Evolutionary conservation across 108 stramenopile species (phyloP).

Genomic region (Aurantiochytrium sp.): DNA sequence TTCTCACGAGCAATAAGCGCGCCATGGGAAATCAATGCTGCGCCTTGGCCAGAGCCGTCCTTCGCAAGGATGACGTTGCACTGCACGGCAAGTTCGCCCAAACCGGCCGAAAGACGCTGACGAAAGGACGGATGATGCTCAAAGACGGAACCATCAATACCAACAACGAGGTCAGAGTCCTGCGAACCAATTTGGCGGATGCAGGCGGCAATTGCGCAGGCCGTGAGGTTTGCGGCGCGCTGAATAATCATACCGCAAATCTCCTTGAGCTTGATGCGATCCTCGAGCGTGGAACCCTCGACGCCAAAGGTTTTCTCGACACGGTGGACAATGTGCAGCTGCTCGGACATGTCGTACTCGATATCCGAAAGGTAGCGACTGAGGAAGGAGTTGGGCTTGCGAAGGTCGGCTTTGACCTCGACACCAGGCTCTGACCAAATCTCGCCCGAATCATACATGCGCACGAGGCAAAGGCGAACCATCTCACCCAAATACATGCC

Average conservation of each 20-base stretch:
- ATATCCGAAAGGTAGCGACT: not conserved
- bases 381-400: not conserved
- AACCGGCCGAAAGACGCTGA: not conserved
- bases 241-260: conserved; percentile 9
- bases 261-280: conserved; percentile 17
- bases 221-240: conserved; percentile 20
- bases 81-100: conserved; percentile 10
- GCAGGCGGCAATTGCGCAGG: not conserved
- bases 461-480: not conserved
- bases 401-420: not conserved
- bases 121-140: conserved; percentile 13
- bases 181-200: not conserved
- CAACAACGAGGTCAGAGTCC: not conserved
- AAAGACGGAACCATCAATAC: conserved; percentile 22
- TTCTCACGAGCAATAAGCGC: not conserved
- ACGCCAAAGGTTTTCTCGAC: not conserved
- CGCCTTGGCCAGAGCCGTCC: conserved; percentile 11
- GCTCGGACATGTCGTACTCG: not conserved
- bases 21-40: conserved; percentile 10
- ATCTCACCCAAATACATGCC: conserved; percentile 22
- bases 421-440: not conserved
- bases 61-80: not conserved
- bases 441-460: not conserved
- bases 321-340: not conserved
- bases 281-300: not conserved